phyloP scores from a whole-genome alignment of 2,329 filamentous ascomycete species.

The Biscogniauxia marginata region DNA sequence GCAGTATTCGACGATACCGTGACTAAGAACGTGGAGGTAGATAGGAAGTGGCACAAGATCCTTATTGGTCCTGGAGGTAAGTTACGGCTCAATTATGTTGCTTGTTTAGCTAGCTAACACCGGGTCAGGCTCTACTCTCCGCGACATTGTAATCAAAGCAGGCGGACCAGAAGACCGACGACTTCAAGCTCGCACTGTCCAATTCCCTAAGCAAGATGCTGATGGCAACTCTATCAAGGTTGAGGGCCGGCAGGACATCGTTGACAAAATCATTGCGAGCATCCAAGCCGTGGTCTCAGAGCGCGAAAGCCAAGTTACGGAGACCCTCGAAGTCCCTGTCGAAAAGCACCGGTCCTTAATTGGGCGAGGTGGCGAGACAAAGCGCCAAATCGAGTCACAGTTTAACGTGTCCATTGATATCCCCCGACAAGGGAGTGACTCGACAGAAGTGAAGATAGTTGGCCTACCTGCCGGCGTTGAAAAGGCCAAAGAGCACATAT shows the following conservation, averaged over 20 bases:
- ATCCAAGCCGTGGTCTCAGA: slow-evolving; percentile 82
- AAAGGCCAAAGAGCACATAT: slow-evolving; percentile 83
- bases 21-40: slow-evolving; percentile 80
- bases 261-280: slow-evolving; percentile 82
- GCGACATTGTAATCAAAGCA: slow-evolving; percentile 80
- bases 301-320: slow-evolving; percentile 78
- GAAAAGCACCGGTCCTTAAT: slow-evolving; percentile 92
- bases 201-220: slow-evolving; percentile 87
- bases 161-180: slow-evolving; percentile 86
- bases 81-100: slow-evolving; percentile 33
- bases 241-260: slow-evolving; percentile 79
- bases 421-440: slow-evolving; percentile 81
- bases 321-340: slow-evolving; percentile 76
- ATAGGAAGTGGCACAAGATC: slow-evolving; percentile 87
- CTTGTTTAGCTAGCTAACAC: slow-evolving; percentile 37
- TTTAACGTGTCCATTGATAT: slow-evolving; percentile 88
- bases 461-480: slow-evolving; percentile 77
- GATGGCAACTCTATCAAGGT: slow-evolving; percentile 82
- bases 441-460: slow-evolving; percentile 81
- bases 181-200: slow-evolving; percentile 82
- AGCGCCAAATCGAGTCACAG: slow-evolving; percentile 79
- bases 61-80: slow-evolving; percentile 87
- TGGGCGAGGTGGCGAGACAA: slow-evolving; percentile 84
- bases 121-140: slow-evolving; percentile 73
- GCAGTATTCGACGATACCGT: slow-evolving; percentile 89